Evolutionary conservation across 2,329 filamentous ascomycete species (phyloP), one percentile per base, ranked within the genome.

Genomic region (Tetracladium maxilliforme): DNA sequence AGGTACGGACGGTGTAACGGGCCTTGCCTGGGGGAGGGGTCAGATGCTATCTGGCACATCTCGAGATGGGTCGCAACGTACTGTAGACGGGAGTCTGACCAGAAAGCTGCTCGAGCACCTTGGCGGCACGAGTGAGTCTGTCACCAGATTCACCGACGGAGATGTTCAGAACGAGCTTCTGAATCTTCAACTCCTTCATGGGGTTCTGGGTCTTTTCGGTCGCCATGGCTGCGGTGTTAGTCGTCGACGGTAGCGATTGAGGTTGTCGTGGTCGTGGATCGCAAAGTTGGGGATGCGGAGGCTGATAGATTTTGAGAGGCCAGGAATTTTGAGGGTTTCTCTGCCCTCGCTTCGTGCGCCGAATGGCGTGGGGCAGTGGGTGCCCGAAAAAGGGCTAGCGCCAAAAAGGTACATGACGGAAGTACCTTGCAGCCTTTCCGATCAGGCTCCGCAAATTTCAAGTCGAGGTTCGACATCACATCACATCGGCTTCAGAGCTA

Each of bases 31-130:
- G 29, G n/a, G n/a, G n/a, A n/a, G n/a, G n/a, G n/a, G n/a, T n/a
- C 8, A 7, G 14, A 25, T 26, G 14, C 18, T 8, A 27, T 16
- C 17, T 14, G 23, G 43, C 33, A 41, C 10, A 15, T 13, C 25
- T 19, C 21, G 16, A 22, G 14, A 19, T 19, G 14, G 15, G 26
- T 15, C 13, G 25, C 12, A 36, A 65, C 72, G 42, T 73, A 87
- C 82, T 92, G 84, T 98, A 98, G 65, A 98, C 90, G 49, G 90
- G 90, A 48, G 90, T 95, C 72, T 98, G 90, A 86, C 90, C 90
- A 63, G 73, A 83, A 59, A 98, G 71, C 74, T 98, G 90, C 72
- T 98, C 90, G 49, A 98, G 74, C 74, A 98, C 90, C 77, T 98
- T 98, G 56, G 90, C 90, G 57, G 90, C 90, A 79, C 90, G 82